Evolutionary conservation across 768 basidiomycete genomes (phyloP).

Genomic region (Phaffia tasmanica): DNA sequence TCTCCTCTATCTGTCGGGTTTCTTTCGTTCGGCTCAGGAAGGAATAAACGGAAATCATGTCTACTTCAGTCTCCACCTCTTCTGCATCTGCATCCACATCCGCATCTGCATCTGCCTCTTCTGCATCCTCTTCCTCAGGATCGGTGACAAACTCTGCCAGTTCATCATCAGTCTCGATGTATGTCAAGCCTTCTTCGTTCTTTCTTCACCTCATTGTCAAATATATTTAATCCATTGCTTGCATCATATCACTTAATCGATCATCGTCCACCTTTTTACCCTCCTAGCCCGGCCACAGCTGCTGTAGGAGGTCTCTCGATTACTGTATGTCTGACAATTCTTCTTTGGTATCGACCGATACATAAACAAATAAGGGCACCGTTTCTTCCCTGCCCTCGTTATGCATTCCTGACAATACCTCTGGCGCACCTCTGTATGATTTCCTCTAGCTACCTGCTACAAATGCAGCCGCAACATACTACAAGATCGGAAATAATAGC

Average conservation of each 20-base stretch:
- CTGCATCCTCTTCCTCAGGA: not conserved
- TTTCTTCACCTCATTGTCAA: not conserved
- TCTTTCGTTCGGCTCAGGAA: no score
- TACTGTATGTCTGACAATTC: constrained; percentile 38
- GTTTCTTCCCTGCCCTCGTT: not conserved
- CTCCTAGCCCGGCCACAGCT: constrained; percentile 28
- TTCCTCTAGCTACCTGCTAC: constrained; percentile 53
- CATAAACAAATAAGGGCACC: not conserved
- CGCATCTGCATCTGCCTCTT: not conserved
- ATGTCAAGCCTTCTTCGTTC: not conserved
- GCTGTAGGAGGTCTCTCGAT: constrained; percentile 50
- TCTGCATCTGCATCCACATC: constrained; percentile 2
- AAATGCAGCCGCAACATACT: constrained; percentile 66
- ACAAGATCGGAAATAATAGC: constrained; percentile 66
- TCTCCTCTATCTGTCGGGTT: no score
- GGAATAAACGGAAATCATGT: no score
- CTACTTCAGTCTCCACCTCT: not conserved
- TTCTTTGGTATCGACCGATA: not conserved
- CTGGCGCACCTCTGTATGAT: not conserved
- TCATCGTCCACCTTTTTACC: no score
- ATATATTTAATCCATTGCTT: not conserved
- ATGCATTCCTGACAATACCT: not conserved
- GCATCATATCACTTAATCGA: no score
- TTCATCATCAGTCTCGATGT: constrained; percentile 16
- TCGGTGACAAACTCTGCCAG: no score